Evolutionary conservation across 495 filamentous ascomycete genomes (phyloP), one percentile per base, ranked within the genome.

Genomic region (Mytilinidion resinicola): DNA sequence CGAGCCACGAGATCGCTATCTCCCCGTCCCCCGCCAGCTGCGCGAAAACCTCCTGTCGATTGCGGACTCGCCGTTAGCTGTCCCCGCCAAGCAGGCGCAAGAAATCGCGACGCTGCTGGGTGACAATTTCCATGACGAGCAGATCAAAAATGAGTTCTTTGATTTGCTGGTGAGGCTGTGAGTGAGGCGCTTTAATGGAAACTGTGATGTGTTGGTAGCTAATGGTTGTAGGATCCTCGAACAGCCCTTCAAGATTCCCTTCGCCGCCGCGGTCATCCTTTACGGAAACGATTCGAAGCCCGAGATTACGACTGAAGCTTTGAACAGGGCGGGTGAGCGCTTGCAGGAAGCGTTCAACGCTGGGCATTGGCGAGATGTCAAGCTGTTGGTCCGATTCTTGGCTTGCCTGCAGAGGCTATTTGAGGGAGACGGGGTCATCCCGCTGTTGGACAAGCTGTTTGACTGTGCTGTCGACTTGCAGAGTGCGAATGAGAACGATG

Each of bases 231-330:
- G 64, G 61, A 66, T 73, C 66, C 68, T 91, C 19, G 93, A 99
- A 73, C 93, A 99, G 72, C 92, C 95, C 0, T 85, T 99, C 72
- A 96, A 96, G 75, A 92, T 90, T 52, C 95, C 93, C 1, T 96
- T 96, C 69, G 78, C 93, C 52, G 91, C 90, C 30, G 87, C 86
- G 21, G 83, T 91, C 3, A 78, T 91, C 30, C 77, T 96, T 49
- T 80, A 88, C 44, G 77, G 82, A 56, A 93, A 96, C 73, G 77
- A 79, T 36, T 72, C 85, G 57, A 89, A 88, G 55, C 78, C 84
- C 19, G 87, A 92, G 59, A 74, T 93, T 37, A 79, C 84, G 30
- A 74, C 78, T 41, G 82, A 91, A 47, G 68, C 92, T 12, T 71
- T 96, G 35, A 75, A 70, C 37, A 83, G 81, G 64, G 77, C 84